A percentile compares a stretch with the other conserved stretches of the same genome.
phyloP scores from a whole-genome alignment of 208 protist genomes.

The Leishmania tropica region DNA sequence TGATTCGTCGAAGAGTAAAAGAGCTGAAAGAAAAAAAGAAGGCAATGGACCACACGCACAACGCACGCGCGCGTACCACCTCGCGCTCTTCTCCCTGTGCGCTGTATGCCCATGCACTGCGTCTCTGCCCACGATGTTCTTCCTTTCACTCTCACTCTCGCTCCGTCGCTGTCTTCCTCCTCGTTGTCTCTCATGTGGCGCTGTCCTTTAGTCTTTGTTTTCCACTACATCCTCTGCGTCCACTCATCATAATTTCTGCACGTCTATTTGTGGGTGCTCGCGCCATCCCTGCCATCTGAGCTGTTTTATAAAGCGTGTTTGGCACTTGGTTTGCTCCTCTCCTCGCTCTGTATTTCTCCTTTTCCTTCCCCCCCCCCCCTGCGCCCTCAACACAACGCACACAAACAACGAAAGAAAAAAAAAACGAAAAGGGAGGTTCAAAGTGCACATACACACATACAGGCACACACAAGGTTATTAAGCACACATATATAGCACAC shows the following conservation, averaged over 20 bases:
- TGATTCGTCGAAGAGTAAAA: neutral
- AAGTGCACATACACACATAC: neutral
- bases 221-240: neutral
- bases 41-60: neutral
- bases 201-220: neutral
- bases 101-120: neutral
- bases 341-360: neutral
- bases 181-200: neutral
- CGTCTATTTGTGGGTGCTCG: neutral
- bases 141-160: neutral
- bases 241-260: neutral
- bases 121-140: neutral
- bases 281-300: neutral
- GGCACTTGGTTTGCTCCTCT: neutral
- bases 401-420: neutral
- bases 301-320: constrained; percentile 3
- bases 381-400: neutral
- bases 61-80: neutral
- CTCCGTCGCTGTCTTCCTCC: neutral
- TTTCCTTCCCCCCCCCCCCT: neutral
- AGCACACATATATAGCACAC: no score
- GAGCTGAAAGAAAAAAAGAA: neutral
- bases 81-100: neutral
- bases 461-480: no score
- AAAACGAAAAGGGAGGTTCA: neutral